A percentile compares a stretch with the other conserved stretches of the same genome.
Evolutionary conservation across 2,329 filamentous ascomycete genomes (phyloP).

Genomic region (Fusarium newnesense): DNA sequence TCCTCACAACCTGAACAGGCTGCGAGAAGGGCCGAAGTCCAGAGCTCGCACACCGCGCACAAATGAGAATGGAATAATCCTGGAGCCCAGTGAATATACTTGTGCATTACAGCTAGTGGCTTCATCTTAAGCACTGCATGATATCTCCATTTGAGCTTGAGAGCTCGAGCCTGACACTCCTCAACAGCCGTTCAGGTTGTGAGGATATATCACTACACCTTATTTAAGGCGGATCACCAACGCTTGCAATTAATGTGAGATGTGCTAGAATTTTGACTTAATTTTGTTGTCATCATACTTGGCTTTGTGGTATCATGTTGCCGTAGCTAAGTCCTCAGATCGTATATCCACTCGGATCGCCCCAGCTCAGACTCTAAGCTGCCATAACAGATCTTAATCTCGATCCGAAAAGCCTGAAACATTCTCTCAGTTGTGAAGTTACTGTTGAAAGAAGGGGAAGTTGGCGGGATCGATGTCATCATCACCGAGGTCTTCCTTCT

Average conservation of each 20-base stretch:
- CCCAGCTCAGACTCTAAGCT: background rate
- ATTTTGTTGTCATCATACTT: constrained; percentile 11
- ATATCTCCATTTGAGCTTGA: background rate
- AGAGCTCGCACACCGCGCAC: background rate
- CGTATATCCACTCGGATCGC: constrained; percentile 1
- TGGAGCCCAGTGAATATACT: no score
- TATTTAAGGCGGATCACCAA: background rate
- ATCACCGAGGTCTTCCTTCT: constrained; percentile 18
- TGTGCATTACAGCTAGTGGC: background rate
- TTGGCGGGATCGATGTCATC: constrained; percentile 4
- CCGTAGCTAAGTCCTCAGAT: constrained; percentile 11
- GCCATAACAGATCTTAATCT: background rate
- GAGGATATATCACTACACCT: no score
- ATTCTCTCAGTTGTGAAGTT: background rate
- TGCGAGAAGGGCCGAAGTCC: background rate
- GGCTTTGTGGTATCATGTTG: constrained; percentile 2
- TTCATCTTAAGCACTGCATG: background rate
- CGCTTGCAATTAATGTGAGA: background rate
- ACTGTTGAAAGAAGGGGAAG: constrained; percentile 20
- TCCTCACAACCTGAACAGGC: no score
- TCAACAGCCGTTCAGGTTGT: background rate
- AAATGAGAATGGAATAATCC: background rate
- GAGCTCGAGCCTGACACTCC: background rate
- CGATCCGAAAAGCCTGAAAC: no score
- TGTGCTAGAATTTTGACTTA: background rate